Evolutionary conservation across 2,329 filamentous ascomycete genomes (phyloP).

Genomic region (Colletotrichum chlorophyti): DNA sequence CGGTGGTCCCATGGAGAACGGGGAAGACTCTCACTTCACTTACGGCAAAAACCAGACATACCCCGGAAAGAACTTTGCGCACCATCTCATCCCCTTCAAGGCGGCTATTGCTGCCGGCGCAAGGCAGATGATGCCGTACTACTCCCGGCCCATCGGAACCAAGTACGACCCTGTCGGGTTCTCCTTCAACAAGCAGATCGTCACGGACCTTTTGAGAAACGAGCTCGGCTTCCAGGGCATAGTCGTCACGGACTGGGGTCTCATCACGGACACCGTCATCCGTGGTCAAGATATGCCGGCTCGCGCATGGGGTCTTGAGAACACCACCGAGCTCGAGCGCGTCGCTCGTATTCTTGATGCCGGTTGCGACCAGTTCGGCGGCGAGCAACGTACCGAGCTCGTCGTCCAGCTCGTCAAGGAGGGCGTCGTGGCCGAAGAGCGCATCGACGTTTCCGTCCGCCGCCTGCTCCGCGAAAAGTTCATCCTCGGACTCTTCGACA

Average conservation of each 20-base stretch:
- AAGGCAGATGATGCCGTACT: conserved; percentile 60
- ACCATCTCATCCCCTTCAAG: conserved; percentile 57
- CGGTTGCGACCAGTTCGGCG: conserved; percentile 59
- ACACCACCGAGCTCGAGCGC: conserved; percentile 49
- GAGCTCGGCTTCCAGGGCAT: conserved; percentile 58
- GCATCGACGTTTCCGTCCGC: conserved; percentile 53
- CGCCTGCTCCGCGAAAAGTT: conserved; percentile 58
- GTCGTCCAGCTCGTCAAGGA: conserved; percentile 52
- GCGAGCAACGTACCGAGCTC: conserved; percentile 54
- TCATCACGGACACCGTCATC: conserved; percentile 53
- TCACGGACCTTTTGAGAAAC: conserved; percentile 54
- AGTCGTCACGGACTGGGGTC: conserved; percentile 59
- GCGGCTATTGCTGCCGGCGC: conserved; percentile 56
- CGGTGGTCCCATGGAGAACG: conserved; percentile 53
- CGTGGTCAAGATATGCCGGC: conserved; percentile 52
- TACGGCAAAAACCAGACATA: conserved; percentile 60
- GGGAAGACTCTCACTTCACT: conserved; percentile 58
- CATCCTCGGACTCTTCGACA: conserved; percentile 56
- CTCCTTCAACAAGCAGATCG: conserved; percentile 57
- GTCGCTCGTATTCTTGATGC: conserved; percentile 53
- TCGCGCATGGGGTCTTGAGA: conserved; percentile 57
- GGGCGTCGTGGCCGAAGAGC: conserved; percentile 47
- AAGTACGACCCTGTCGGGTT: conserved; percentile 55
- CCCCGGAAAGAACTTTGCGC: conserved; percentile 55
- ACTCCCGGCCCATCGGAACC: conserved; percentile 53